Evolutionary conservation across 352 stramenopile genomes (phyloP), one percentile per base, ranked within the genome.

Genomic region (Plasmopara viticola): DNA sequence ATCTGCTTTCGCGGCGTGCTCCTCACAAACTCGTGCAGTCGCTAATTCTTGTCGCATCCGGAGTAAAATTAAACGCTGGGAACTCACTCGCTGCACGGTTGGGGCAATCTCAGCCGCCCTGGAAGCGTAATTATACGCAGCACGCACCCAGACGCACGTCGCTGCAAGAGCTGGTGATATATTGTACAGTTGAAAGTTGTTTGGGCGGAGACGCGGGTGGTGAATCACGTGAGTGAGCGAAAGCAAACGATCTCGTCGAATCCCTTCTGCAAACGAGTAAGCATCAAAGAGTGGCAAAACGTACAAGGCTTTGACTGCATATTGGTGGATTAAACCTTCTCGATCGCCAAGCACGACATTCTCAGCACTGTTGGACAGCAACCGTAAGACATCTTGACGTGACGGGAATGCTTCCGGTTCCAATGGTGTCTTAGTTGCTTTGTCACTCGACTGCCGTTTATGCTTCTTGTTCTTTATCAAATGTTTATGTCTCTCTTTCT

Each of bases 331-430:
- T 9, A 92, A 44, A 2, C 75, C 81, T 61, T 92, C 82, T 6
- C 74, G 79, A 55, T 92, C 82, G 14, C 82, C 82, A n/a, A 92
- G 44, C 31, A 74, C 60, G 37, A 89, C 82, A 46, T 92, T 92
- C 15, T 92, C 82, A n/a, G 86, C 71, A 56, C 68, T 90, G 34
- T 64, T 90, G 2, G 74, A 87, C 12, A 92, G 65, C 44, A 92
- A 44, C 40, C 69, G 74, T 52, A 86, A 64, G 3, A 92, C 29
- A 56, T 92, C 74, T 12, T 89, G 69, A 17, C 58, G 64, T 13
- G 65, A 80, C 2, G 82, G 82, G 15, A 60, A 63, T 49, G 70
- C 74, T 39, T 53, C 48, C 5, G 48, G 51, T 9, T 68, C 56
- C 14, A 56, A 56, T 15, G 56, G 51, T 31, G 54, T 58, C 12